Evolutionary conservation across 257 asterid genomes (phyloP).

Genomic region (Solanum boliviense): DNA sequence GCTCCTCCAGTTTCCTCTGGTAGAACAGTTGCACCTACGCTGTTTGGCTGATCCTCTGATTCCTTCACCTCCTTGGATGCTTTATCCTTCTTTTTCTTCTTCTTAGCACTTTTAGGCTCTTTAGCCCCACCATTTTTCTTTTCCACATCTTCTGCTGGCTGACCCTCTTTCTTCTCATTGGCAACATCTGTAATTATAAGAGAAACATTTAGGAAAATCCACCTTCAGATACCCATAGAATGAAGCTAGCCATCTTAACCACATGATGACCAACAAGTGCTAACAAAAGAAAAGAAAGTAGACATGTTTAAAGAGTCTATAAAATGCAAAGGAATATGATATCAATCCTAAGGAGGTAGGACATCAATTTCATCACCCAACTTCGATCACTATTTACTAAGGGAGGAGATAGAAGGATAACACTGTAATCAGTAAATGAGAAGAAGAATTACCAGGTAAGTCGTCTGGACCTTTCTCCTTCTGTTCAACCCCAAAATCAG

Average conservation of each 20-base stretch:
- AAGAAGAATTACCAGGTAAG: constrained; percentile 38
- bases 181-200: constrained; percentile 16
- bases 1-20: constrained; percentile 30
- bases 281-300: background rate
- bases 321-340: background rate
- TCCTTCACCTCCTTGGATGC: constrained; percentile 60
- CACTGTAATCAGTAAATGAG: background rate
- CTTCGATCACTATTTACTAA: background rate
- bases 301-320: background rate
- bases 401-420: background rate
- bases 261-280: background rate
- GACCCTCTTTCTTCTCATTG: constrained; percentile 32
- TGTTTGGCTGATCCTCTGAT: constrained; percentile 33
- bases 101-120: constrained; percentile 73
- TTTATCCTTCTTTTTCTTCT: constrained; percentile 92
- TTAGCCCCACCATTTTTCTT: constrained; percentile 47
- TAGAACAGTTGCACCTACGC: constrained; percentile 16
- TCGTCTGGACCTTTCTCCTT: constrained; percentile 33
- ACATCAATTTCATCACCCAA: background rate
- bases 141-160: constrained; percentile 31
- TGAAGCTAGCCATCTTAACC: background rate
- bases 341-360: background rate
- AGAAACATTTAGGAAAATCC: background rate
- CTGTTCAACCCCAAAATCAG: constrained; percentile 58
- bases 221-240: background rate